Conservation (phyloP, 2,329 filamentous ascomycete species). For the Lasiodiplodia citricola region DNA sequence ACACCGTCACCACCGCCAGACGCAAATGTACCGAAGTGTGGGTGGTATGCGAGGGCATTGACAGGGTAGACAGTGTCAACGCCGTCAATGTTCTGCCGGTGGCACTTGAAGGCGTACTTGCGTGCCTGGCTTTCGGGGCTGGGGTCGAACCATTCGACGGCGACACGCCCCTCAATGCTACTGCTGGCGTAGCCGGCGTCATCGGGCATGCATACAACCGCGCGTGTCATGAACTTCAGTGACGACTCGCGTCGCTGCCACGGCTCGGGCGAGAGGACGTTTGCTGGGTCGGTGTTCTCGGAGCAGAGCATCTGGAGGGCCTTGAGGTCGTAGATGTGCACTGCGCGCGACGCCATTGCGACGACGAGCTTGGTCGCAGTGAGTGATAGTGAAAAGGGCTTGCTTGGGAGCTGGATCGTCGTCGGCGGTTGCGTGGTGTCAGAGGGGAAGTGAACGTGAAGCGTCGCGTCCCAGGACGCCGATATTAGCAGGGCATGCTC, state of each 20-base stretch:
- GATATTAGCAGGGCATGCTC: constrained; percentile 81
- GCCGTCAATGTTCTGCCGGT: constrained; percentile 75
- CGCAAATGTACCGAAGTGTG: constrained; percentile 81
- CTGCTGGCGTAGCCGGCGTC: constrained; percentile 91
- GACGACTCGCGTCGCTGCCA: constrained; percentile 95
- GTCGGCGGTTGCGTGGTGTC: constrained; percentile 60
- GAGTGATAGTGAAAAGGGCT: constrained; percentile 83
- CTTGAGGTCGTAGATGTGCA: constrained; percentile 91
- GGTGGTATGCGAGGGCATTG: constrained; percentile 88
- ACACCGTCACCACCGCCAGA: constrained; percentile 89
- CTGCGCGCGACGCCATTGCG: constrained; percentile 91
- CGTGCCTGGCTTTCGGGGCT: constrained; percentile 83
- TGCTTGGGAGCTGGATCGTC: constrained; percentile 75
- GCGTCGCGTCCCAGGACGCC: constrained; percentile 89
- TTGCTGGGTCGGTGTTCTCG: constrained; percentile 50
- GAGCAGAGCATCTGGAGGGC: constrained; percentile 64
- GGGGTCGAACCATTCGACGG: constrained; percentile 97
- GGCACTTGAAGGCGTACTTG: constrained; percentile 99
- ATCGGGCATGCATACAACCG: constrained; percentile 94
- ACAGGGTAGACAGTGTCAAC: constrained; percentile 89
- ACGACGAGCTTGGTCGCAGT: constrained; percentile 87
- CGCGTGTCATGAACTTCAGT: constrained; percentile 93
- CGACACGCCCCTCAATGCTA: constrained; percentile 92
- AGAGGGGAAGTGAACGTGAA: constrained; percentile 78
- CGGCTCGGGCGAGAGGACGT: constrained; percentile 66